Conservation (phyloP, 2,329 filamentous ascomycete genomes). For the Fusarium sp. region DNA sequence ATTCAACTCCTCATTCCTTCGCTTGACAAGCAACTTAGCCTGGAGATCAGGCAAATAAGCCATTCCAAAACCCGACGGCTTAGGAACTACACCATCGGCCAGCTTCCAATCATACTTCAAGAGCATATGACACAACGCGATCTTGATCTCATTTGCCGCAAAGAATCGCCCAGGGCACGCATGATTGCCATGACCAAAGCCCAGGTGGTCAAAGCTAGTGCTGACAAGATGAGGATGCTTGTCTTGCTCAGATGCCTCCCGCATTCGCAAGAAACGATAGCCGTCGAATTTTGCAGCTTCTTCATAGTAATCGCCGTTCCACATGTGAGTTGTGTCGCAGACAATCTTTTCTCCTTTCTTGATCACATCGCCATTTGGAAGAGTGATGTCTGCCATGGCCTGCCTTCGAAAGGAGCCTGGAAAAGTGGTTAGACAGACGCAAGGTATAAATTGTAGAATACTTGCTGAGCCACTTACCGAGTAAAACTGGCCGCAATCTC, state of each 20-base stretch:
- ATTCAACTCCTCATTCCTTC: background rate
- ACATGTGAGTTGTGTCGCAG: background rate
- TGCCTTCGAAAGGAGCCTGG: background rate
- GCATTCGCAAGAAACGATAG: slow-evolving; percentile 54
- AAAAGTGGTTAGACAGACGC: background rate
- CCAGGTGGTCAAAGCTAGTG: slow-evolving; percentile 57
- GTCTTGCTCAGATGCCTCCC: slow-evolving; percentile 48
- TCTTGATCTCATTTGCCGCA: slow-evolving; percentile 62
- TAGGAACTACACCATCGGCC: background rate
- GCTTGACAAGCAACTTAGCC: background rate
- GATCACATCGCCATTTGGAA: slow-evolving; percentile 13
- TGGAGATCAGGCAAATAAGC: background rate
- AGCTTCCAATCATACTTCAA: slow-evolving; percentile 56
- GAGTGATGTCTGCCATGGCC: background rate
- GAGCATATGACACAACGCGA: slow-evolving; percentile 58
- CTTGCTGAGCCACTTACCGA: slow-evolving; percentile 6
- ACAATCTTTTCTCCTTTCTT: slow-evolving; percentile 9
- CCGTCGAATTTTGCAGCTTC: slow-evolving; percentile 51
- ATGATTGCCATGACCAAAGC: slow-evolving; percentile 65
- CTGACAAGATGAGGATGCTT: slow-evolving; percentile 55
- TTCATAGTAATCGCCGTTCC: background rate
- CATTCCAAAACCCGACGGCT: background rate
- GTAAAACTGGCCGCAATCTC: slow-evolving; percentile 55
- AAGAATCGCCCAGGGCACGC: slow-evolving; percentile 64
- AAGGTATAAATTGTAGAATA: rapidly evolving